Conservation (phyloP, 441 rosid genomes). For the Arabidopsis hybrid region DNA sequence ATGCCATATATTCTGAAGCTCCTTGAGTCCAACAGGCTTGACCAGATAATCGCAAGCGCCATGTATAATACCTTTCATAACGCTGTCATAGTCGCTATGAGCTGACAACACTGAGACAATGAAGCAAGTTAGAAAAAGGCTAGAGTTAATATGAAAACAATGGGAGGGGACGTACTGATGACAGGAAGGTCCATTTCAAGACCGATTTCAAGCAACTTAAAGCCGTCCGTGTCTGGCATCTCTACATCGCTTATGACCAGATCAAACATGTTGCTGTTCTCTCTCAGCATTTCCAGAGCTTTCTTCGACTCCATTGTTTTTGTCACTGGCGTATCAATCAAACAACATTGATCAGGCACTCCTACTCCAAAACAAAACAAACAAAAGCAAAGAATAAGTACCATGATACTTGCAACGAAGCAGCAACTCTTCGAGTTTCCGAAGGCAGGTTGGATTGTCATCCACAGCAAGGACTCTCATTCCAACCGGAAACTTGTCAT, state of each 20-base stretch:
- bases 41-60: slow-evolving; percentile 92
- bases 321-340: slow-evolving; percentile 61
- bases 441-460: slow-evolving; percentile 85
- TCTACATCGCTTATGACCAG: slow-evolving; percentile 96
- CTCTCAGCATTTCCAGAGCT: slow-evolving; percentile 86
- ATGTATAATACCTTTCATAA: slow-evolving; percentile 87
- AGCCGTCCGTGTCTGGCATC: slow-evolving; percentile 99
- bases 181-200: slow-evolving; percentile 99
- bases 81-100: slow-evolving; percentile 77
- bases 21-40: slow-evolving; percentile 88
- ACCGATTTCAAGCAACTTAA: slow-evolving; percentile 96
- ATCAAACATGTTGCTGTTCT: slow-evolving; percentile 75
- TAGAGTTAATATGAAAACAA: slow-evolving; percentile 23
- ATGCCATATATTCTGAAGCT: slow-evolving; percentile 93
- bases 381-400: slow-evolving; percentile 29
- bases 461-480: slow-evolving; percentile 96
- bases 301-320: slow-evolving; percentile 74
- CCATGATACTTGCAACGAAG: slow-evolving; percentile 90
- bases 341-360: slow-evolving; percentile 6
- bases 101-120: slow-evolving; percentile 80
- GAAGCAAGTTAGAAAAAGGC: slow-evolving; percentile 12
- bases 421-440: slow-evolving; percentile 70
- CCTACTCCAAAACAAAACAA: neutral
- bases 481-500: slow-evolving; percentile 68
- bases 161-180: slow-evolving; percentile 57